Base-by-base conservation (phyloP, 306 rosid genomes). In the Cucurbita maxima region DNA sequence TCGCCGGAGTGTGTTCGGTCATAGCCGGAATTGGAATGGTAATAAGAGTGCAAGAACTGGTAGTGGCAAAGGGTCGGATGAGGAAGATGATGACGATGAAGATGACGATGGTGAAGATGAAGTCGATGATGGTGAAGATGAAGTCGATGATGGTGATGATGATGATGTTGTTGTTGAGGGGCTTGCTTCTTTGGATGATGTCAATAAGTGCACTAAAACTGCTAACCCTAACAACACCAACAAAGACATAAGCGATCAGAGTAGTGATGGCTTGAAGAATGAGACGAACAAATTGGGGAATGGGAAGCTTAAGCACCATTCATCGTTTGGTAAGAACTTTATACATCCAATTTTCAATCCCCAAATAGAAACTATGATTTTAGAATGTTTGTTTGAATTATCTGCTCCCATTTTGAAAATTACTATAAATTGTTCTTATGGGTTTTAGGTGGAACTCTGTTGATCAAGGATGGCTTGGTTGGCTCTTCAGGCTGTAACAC, bases 21-120 rank as follows among this genome's bases (percentile, higher is more conserved):
- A 83, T 20, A 79, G 62, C 18, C 84, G 91, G 60, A 86, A 82
- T 72, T 94, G 97, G 96, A 85, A 81, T 34, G 88, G 83, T 20
- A 84, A 88, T 76, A 91, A 82, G 8, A 54, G 79, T 54, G 76
- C 82, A 2, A 75, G 82, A 55, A 77, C 87, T 53, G 86, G 83
- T n/a, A 87, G 89, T 52, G 83, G 87, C 11, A 91, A 90, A 14
- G 94, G 85, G 10, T 84, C 95, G 15, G 96, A 94, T 0, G 87
- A 85, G 10, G 92, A 89, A 0, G 96, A 85, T 0, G 93, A 83
- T 0, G 92, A 85, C 0, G 90, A 87, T 0, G 96, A 88, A 0
- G 96, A 86, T 0, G 97, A 87, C 0, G 92, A 79, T 0, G 89
- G 80, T 0, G 87, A 86, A 1, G 87, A 81, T 1, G 87, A 86